Percentiles rank a stretch among this genome's conserved stretches.
These are phyloP conservation scores for Claviceps paspali DNA, from an alignment of 2,329 filamentous ascomycete species.

Conservation along the genomic window DNA sequence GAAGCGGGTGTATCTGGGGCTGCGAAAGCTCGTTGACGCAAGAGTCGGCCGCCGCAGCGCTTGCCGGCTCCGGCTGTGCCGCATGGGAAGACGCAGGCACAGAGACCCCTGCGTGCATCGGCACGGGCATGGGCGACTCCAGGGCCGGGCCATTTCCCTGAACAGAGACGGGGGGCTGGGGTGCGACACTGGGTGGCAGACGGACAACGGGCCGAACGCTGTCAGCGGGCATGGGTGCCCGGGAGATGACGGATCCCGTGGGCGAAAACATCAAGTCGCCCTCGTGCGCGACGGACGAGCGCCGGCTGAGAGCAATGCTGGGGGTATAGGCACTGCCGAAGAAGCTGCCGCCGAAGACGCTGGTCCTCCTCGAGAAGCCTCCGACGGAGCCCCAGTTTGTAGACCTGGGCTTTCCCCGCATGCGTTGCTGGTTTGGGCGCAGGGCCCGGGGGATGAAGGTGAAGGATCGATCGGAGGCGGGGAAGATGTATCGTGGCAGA, in stretches of 20 bases:
- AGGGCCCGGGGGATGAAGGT: constrained; percentile 94
- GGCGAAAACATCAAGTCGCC: constrained; percentile 69
- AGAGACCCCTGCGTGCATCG: not conserved
- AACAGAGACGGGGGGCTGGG: constrained; percentile 16
- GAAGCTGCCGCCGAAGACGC: constrained; percentile 55
- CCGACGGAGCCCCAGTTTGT: constrained; percentile 53
- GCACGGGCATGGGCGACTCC: not conserved
- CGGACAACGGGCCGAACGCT: constrained; percentile 60
- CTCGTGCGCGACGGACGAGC: constrained; percentile 58
- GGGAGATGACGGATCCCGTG: constrained; percentile 60
- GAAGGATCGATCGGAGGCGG: constrained; percentile 78
- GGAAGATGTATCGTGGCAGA: constrained; percentile 77
- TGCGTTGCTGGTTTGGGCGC: constrained; percentile 81
- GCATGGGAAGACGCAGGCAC: not conserved
- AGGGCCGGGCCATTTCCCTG: constrained; percentile 4
- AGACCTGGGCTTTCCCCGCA: constrained; percentile 52
- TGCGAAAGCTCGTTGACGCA: constrained; percentile 38
- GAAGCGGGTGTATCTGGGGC: constrained; percentile 42
- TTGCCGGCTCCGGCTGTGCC: constrained; percentile 8
- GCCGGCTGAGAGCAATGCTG: constrained; percentile 73
- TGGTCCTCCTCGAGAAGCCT: constrained; percentile 64
- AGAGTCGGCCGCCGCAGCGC: constrained; percentile 11
- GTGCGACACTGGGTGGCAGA: constrained; percentile 49
- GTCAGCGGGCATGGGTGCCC: constrained; percentile 47
- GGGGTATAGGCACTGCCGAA: constrained; percentile 72